phyloP scores from a whole-genome alignment of 805 yeast species.

The Monosporozyma yasuniensis region DNA sequence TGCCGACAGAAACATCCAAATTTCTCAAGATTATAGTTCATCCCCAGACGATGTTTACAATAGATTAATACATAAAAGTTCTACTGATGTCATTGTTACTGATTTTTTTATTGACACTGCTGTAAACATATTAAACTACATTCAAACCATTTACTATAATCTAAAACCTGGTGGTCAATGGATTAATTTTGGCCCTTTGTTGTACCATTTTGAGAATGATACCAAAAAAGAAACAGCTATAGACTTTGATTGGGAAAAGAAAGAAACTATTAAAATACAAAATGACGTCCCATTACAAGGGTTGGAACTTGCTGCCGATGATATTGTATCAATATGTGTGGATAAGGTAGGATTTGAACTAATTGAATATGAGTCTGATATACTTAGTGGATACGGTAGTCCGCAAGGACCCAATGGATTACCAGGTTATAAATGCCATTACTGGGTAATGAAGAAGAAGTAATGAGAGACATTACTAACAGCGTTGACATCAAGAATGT shows the following conservation, averaged over 20 bases:
- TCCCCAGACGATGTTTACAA: slow-evolving; percentile 16
- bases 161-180: slow-evolving; percentile 40
- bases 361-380: slow-evolving; percentile 34
- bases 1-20: slow-evolving; percentile 26
- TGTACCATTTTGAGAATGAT: slow-evolving; percentile 58
- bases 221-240: slow-evolving; percentile 22
- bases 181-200: slow-evolving; percentile 55
- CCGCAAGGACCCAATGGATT: slow-evolving; percentile 40
- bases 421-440: slow-evolving; percentile 50
- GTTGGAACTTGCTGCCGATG: slow-evolving; percentile 48
- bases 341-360: slow-evolving; percentile 42
- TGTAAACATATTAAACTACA: slow-evolving; percentile 44
- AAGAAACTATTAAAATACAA: slow-evolving; percentile 9
- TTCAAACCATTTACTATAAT: slow-evolving; percentile 38
- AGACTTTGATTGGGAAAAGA: slow-evolving; percentile 15
- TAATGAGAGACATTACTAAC: too few species aligned
- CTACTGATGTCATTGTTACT: slow-evolving; percentile 39
- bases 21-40: slow-evolving; percentile 6
- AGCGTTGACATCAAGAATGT: too few species aligned
- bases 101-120: slow-evolving; percentile 53
- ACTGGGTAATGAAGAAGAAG: slow-evolving; percentile 43
- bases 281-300: slow-evolving; percentile 32
- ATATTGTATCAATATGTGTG: slow-evolving; percentile 30
- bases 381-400: slow-evolving; percentile 42
- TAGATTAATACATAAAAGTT: slow-evolving; percentile 30